A percentile compares a stretch with the other conserved stretches of the same genome.
Conservation (phyloP, 345 rosid species). For the Heritiera fomes region DNA sequence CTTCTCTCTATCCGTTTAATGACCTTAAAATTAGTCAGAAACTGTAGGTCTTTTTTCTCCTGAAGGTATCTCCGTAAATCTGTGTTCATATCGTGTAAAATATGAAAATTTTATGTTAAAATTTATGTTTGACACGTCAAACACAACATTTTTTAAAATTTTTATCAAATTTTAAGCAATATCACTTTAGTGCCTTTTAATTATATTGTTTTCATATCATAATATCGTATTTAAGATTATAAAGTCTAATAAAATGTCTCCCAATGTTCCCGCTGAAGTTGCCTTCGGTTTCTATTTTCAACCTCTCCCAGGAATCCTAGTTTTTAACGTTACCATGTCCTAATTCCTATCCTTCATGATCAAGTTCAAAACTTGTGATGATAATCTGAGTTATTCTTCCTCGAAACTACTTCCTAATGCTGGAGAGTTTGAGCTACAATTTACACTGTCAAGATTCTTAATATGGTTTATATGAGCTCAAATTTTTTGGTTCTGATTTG, state of each 20-base stretch:
- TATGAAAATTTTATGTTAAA: not conserved
- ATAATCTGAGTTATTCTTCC: not conserved
- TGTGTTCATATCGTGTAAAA: not conserved
- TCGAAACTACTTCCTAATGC: not conserved
- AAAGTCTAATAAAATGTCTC: too few relatives aligned
- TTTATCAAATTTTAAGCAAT: not conserved
- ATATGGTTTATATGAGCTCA: not conserved
- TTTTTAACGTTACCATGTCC: not conserved
- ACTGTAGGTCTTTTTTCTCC: too few relatives aligned
- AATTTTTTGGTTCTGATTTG: conserved; percentile 17
- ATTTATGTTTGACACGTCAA: too few relatives aligned
- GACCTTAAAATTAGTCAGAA: not conserved
- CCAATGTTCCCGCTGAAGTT: too few relatives aligned
- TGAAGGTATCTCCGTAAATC: too few relatives aligned
- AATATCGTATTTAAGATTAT: too few relatives aligned
- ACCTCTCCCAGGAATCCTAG: not conserved
- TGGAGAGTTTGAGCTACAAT: not conserved
- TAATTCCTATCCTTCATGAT: not conserved
- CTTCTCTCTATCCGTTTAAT: not conserved
- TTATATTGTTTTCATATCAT: too few relatives aligned
- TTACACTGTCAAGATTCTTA: not conserved
- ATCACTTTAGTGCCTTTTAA: not conserved
- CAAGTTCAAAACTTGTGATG: not conserved
- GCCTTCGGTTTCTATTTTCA: too few relatives aligned
- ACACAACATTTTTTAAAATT: too few relatives aligned